phyloP scores from a whole-genome alignment of 148 eudicot species.

The Gaultheria prostrata region DNA sequence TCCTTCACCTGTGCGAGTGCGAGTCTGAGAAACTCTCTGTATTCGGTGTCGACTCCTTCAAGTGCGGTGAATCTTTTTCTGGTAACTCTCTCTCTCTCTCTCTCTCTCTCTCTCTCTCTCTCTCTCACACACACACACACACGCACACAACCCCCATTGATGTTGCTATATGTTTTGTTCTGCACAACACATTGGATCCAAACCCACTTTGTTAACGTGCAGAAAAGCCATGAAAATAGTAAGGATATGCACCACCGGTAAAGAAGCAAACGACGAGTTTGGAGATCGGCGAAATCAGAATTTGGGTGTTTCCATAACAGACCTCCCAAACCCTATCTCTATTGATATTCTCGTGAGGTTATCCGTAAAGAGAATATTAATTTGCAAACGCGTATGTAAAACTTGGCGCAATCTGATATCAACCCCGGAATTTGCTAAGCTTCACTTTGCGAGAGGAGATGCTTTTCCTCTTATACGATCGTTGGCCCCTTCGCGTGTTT shows the following conservation, averaged over 20 bases:
- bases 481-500: neutral
- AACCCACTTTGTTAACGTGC: neutral
- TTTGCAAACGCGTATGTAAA: slow-evolving; percentile 1
- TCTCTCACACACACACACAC: neutral
- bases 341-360: neutral
- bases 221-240: neutral
- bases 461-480: neutral
- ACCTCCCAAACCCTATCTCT: neutral
- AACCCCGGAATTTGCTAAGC: neutral
- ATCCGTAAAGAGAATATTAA: neutral
- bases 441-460: neutral
- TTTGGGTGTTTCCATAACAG: neutral
- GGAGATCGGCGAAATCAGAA: neutral
- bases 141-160: neutral
- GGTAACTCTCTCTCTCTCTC: too few relatives aligned
- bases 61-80: too few relatives aligned
- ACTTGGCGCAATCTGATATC: neutral
- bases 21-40: too few relatives aligned
- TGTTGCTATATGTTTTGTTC: neutral
- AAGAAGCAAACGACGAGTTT: neutral
- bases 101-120: too few relatives aligned
- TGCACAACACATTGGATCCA: neutral
- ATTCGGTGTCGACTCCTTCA: too few relatives aligned
- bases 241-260: neutral
- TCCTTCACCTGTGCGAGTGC: too few relatives aligned